Evolutionary conservation across 306 rosid species (phyloP), one percentile per base, ranked within the genome.

Genomic region (Malus orientalis): DNA sequence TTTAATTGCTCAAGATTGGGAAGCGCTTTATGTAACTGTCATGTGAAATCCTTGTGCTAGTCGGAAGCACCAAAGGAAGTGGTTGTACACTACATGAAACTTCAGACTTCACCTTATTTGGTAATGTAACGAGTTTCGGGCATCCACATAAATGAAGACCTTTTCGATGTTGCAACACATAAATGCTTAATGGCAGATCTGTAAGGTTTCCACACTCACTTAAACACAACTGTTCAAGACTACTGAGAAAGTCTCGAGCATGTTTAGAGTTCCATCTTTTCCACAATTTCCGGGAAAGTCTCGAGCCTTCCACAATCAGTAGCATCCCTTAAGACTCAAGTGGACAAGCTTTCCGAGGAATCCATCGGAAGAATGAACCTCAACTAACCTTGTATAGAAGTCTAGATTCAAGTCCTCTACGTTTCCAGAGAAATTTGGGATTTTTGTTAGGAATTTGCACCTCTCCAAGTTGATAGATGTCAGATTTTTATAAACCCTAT

Each of bases 281-380:
- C 65, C 47, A 51, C 75, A 71, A 71, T 71, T 55, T 71, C 75
- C 1, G 66, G 75, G 40, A 32, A 54, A 11, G 2, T 70, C 74
- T 49, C 42, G 11, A 70, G 74, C 8, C 64, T 71, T 32, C 18
- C 4, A 20, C 64, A 54, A 32, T 54, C 59, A 12, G 19, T 22
- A 0, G n/a, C 72, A 68, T 22, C 49, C 49, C 55, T 54, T 1
- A 18, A 4, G 1, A 42, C 6, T 68, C 32, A 68, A 42, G 4
- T 0, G 1, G 6, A 13, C 72, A n/a, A 68, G 55, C 3, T 68
- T 68, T 0, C 14, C 4, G 6, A n/a, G 72, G 2, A 10, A 42
- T 68, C 33, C 72, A n/a, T 13, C 54, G 3, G 57, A 42, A 44
- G 3, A 1, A 44, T 42, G 33, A 40, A 68, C n/a, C 57, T 44